These are phyloP conservation scores for Fusarium marasasianum DNA, from an alignment of 2,329 filamentous ascomycete species.

Conservation along the genomic window DNA sequence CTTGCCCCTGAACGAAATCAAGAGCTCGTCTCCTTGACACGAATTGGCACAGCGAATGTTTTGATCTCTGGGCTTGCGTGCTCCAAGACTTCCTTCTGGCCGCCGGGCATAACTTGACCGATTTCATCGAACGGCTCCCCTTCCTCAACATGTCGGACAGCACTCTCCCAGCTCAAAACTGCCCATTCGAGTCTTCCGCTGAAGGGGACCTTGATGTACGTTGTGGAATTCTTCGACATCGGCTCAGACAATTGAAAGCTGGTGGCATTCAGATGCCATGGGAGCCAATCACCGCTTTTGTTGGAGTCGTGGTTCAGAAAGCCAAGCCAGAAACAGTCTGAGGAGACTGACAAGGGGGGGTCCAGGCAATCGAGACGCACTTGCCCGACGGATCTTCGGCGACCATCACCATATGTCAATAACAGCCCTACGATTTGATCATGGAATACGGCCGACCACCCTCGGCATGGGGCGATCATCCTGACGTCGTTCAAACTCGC, in stretches of 20 bases:
- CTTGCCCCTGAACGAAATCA: no score
- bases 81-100: accelerated
- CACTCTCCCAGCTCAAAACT: no score
- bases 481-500: background rate
- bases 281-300: no score
- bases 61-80: background rate
- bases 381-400: background rate
- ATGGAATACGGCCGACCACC: accelerated
- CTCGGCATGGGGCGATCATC: background rate
- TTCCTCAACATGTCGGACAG: background rate
- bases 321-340: background rate
- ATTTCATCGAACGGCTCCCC: background rate
- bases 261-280: accelerated
- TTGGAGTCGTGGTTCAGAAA: no score
- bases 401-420: background rate
- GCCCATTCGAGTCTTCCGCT: background rate
- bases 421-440: background rate
- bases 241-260: background rate
- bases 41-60: background rate
- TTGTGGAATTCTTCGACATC: accelerated
- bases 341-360: accelerated
- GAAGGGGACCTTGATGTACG: background rate
- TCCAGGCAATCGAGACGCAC: background rate
- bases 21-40: background rate
- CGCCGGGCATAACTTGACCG: accelerated